Evolutionary conservation across 257 asterid genomes (phyloP).

Genomic region (Ligustrum vulgare): DNA sequence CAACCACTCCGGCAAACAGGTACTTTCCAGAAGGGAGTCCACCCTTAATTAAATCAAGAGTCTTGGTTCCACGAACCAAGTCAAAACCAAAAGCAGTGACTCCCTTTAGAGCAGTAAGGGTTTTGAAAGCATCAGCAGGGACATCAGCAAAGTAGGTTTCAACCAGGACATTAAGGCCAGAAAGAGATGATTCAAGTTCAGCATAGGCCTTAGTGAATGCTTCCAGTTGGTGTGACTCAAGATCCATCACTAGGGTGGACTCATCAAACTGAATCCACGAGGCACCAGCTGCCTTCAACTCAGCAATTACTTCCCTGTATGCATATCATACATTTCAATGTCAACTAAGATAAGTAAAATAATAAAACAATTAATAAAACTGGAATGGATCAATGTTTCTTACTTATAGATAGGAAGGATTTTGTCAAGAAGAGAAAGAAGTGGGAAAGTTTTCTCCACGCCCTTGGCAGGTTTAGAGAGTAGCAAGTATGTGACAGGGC

Average conservation of each 20-base stretch:
- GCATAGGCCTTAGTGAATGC: constrained; percentile 32
- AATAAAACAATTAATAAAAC: neutral
- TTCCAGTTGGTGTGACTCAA: constrained; percentile 32
- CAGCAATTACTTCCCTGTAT: constrained; percentile 26
- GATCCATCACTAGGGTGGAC: constrained; percentile 35
- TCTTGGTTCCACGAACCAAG: constrained; percentile 15
- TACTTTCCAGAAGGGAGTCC: constrained; percentile 49
- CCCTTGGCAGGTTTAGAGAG: neutral
- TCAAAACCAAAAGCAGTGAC: constrained; percentile 31
- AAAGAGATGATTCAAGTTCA: constrained; percentile 5
- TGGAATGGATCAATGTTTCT: neutral
- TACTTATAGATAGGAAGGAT: constrained; percentile 23
- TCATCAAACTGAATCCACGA: constrained; percentile 37
- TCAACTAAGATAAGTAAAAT: neutral
- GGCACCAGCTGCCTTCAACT: constrained; percentile 38
- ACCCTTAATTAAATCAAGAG: constrained; percentile 45
- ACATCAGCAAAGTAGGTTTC: constrained; percentile 38
- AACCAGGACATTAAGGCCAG: constrained; percentile 29
- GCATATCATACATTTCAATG: neutral
- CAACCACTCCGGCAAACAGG: constrained; percentile 18
- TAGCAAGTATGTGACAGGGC: neutral
- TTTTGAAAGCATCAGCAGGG: constrained; percentile 32
- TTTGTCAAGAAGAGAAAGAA: neutral
- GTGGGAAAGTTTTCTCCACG: neutral
- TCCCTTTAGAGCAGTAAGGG: constrained; percentile 32